phyloP scores from a whole-genome alignment of 129 eudicot genomes.

The Flaveria brownii region DNA sequence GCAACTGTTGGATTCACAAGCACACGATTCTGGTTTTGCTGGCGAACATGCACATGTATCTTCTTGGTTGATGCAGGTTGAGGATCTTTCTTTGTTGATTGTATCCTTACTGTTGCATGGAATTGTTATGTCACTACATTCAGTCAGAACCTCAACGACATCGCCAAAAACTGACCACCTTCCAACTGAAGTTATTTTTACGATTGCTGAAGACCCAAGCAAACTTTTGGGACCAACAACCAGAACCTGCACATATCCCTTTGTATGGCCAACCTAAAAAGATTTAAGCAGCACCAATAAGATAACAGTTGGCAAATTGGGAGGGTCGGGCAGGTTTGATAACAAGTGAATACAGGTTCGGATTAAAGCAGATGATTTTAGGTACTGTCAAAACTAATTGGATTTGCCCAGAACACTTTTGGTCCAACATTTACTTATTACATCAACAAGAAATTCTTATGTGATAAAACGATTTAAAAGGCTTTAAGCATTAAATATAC shows the following conservation, averaged over 20 bases:
- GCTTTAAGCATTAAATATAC: not conserved
- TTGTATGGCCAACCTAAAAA: slow-evolving; percentile 91
- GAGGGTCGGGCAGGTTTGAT: not conserved
- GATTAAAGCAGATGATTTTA: not conserved
- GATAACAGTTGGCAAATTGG: not conserved
- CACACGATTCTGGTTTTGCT: slow-evolving; percentile 55
- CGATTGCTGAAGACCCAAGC: slow-evolving; percentile 80
- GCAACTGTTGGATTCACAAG: slow-evolving; percentile 56
- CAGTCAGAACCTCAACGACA: slow-evolving; percentile 54
- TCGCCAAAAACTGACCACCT: slow-evolving; percentile 99
- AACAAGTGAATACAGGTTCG: not conserved
- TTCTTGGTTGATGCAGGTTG: slow-evolving; percentile 39
- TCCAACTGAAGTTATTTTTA: slow-evolving; percentile 86
- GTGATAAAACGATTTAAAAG: not conserved
- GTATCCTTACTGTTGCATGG: slow-evolving; percentile 22
- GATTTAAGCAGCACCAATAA: slow-evolving; percentile 8
- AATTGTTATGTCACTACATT: not conserved
- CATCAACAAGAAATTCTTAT: too few relatives aligned
- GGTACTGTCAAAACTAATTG: not conserved
- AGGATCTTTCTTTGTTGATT: slow-evolving; percentile 21
- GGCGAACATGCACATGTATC: slow-evolving; percentile 65
- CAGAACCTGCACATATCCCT: slow-evolving; percentile 94
- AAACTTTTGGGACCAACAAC: slow-evolving; percentile 76
- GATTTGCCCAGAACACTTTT: not conserved
- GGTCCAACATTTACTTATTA: not conserved